These are phyloP conservation scores for Basidiobolus meristosporus DNA, from an alignment of 371 early-diverging fungal species.

Conservation along the genomic window DNA sequence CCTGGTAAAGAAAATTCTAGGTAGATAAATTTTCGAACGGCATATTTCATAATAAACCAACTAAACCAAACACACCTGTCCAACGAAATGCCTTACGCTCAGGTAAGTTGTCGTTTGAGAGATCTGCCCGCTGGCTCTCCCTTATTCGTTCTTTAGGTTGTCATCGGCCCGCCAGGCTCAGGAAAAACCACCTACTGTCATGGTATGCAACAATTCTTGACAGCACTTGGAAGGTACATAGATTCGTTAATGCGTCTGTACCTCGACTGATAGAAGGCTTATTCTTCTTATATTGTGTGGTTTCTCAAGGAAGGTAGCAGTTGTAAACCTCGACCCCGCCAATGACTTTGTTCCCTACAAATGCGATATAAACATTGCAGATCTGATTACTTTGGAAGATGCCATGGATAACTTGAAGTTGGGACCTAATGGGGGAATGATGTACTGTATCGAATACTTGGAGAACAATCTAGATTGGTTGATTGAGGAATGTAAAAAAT, in stretches of 20 bases:
- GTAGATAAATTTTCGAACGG: too few species aligned
- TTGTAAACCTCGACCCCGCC: constrained; percentile 98
- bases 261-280: background rate
- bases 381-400: constrained; percentile 88
- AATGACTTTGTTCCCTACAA: constrained; percentile 76
- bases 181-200: constrained; percentile 96
- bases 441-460: constrained; percentile 90
- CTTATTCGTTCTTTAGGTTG: constrained; percentile 27
- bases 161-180: constrained; percentile 94
- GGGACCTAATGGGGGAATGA: constrained; percentile 98
- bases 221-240: constrained; percentile 46
- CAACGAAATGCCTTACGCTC: too few species aligned
- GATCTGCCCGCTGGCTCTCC: too few species aligned
- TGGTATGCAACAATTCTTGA: constrained; percentile 80
- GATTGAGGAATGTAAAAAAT: constrained; percentile 51
- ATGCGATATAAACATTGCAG: constrained; percentile 77
- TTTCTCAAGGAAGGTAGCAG: constrained; percentile 62
- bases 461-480: constrained; percentile 90
- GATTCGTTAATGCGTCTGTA: background rate
- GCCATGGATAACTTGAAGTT: constrained; percentile 85
- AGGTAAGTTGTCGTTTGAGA: too few species aligned
- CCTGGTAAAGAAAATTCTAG: background rate
- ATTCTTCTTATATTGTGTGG: background rate
- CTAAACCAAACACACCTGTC: background rate
- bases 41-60: too few species aligned